phyloP scores from a whole-genome alignment of 1,139 yeast species.

The Zygoascus hellenicus region DNA sequence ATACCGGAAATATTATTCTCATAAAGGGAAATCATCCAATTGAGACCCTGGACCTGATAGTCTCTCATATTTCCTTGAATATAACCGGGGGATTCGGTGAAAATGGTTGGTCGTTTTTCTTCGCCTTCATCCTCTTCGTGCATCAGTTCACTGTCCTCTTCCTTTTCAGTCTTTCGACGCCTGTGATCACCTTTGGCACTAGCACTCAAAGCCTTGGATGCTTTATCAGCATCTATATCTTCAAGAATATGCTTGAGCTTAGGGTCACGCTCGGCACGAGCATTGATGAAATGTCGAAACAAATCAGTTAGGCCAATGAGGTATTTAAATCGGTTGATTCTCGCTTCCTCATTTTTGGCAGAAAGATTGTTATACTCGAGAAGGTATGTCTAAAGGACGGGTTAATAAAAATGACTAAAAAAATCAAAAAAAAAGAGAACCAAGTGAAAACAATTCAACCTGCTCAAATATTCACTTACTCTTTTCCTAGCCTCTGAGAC shows the following conservation, averaged over 20 bases:
- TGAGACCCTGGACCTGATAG: conserved; percentile 88
- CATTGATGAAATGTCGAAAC: conserved; percentile 82
- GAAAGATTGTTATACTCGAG: conserved; percentile 26
- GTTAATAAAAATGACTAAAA: not conserved
- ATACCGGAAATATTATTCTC: conserved; percentile 85
- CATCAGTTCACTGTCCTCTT: conserved; percentile 85
- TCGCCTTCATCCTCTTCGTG: conserved; percentile 59
- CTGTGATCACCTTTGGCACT: conserved; percentile 27
- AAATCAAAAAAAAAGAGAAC: no score
- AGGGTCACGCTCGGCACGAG: conserved; percentile 70
- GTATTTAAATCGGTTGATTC: conserved; percentile 75
- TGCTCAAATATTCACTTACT: not conserved
- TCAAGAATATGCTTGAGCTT: conserved; percentile 53
- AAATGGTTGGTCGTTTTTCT: conserved; percentile 42
- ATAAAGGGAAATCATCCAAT: conserved; percentile 83
- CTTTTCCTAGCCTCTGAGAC: conserved; percentile 4
- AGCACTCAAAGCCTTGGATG: conserved; percentile 17
- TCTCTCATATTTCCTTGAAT: conserved; percentile 63
- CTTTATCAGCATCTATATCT: conserved; percentile 43
- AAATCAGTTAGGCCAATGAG: conserved; percentile 76
- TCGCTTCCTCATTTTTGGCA: conserved; percentile 39
- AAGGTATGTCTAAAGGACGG: conserved; percentile 24
- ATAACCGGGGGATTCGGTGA: conserved; percentile 77
- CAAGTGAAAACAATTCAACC: not conserved
- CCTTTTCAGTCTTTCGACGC: conserved; percentile 70